phyloP scores from a whole-genome alignment of 108 stramenopile species.

The Skeletonema tropicum region DNA sequence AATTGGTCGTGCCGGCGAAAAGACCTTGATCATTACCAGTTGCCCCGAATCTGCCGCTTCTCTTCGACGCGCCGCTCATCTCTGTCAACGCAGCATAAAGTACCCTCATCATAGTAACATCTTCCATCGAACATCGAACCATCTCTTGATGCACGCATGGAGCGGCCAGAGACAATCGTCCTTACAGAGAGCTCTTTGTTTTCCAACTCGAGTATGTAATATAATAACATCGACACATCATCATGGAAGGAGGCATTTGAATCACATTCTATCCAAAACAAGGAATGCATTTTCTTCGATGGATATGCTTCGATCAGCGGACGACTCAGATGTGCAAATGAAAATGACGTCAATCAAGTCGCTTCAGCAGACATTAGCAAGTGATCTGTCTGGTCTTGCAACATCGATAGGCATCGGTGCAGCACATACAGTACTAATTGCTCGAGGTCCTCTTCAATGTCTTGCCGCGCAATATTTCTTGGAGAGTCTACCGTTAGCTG shows the following conservation, averaged over 20 bases:
- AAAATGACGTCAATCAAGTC: too few relatives aligned
- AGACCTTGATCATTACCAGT: too few relatives aligned
- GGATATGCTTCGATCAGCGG: background rate
- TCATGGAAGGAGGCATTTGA: background rate
- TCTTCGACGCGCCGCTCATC: background rate
- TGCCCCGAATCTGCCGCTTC: too few relatives aligned
- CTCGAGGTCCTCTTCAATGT: slow-evolving; percentile 43
- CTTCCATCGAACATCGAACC: slow-evolving; percentile 15
- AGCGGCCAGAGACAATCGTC: slow-evolving; percentile 10
- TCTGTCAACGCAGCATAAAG: background rate
- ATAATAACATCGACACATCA: background rate
- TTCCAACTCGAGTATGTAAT: background rate
- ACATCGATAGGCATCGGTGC: slow-evolving; percentile 10
- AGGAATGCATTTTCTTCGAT: too few relatives aligned
- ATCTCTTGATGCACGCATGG: slow-evolving; percentile 9
- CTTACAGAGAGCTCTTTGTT: slow-evolving; percentile 16
- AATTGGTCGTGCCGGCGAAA: too few relatives aligned
- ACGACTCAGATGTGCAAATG: background rate
- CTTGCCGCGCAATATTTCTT: slow-evolving; percentile 51
- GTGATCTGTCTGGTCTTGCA: too few relatives aligned
- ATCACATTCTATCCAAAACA: background rate
- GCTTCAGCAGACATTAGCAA: too few relatives aligned
- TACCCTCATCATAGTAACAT: slow-evolving; percentile 9
- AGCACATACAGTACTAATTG: too few relatives aligned
- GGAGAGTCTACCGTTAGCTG: slow-evolving; percentile 50